Evolutionary conservation across 176 grass and related monocot genomes (phyloP).

Genomic region (barley (Hordeum vulgare)): MorexV3_pseudomolecules_assembly NC_058523.1:557345139-557345638

Average conservation of each 20-base stretch:
- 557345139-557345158: slow-evolving; percentile 54
- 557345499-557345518: slow-evolving; percentile 43
- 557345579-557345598: too few relatives aligned
- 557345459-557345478: slow-evolving; percentile 51
- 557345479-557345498: slow-evolving; percentile 17
- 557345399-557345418: slow-evolving; percentile 35
- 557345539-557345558: too few relatives aligned
- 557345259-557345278: slow-evolving; percentile 29
- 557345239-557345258: neutral
- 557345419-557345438: slow-evolving; percentile 57
- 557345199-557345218: slow-evolving; percentile 24
- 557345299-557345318: slow-evolving; percentile 61
- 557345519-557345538: slow-evolving; percentile 35
- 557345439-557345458: slow-evolving; percentile 42
- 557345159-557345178: neutral
- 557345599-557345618: too few relatives aligned
- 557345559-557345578: too few relatives aligned
- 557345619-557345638: too few relatives aligned
- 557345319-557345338: slow-evolving; percentile 63
- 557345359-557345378: slow-evolving; percentile 45
- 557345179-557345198: slow-evolving; percentile 27
- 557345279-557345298: slow-evolving; percentile 36
- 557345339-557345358: slow-evolving; percentile 51
- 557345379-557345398: slow-evolving; percentile 71
- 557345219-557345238: slow-evolving; percentile 34